Evolutionary conservation across 1,284 basidiomycete species (phyloP), one percentile per base, ranked within the genome.

Genomic region (Puccinia novopanici): DNA sequence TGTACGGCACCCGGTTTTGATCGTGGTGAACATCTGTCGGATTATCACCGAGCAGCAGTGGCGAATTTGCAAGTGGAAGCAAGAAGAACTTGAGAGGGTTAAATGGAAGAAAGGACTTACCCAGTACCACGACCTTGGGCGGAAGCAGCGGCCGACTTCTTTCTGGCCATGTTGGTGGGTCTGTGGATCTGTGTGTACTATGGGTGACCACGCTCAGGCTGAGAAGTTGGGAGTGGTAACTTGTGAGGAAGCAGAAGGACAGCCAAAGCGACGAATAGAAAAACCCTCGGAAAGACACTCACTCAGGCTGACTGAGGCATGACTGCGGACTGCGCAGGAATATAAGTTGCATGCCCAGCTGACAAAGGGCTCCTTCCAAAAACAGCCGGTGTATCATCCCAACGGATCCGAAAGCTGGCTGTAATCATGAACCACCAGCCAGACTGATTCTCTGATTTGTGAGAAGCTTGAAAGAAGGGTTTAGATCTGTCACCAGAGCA

Each of bases 81-180:
- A 65, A 22, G 30, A 24, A 27, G 19, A 9, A 9, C 27, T n/a
- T n/a, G n/a, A n/a, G n/a, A n/a, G 9, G 8, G 59, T 61, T 61
- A 5, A 61, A 13, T 8, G 59, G 5, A 61, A 42, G 65, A 50
- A 15, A 40, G 2, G 52, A 55, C 70, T 72, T 37, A 73, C 71
- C 71, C 52, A 42, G 30, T 45, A n/a, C n/a, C n/a, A 2, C 42
- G 9, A n/a, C 2, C 24, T 68, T 45, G 65, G n/a, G 2, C 24
- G 37, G 42, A 22, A 19, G 8, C 63, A n/a, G 30, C 40, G 13
- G 34, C 50, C n/a, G 71, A 40, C 24, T 73, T 73, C 54, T 73
- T 73, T 34, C 59, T 73, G 52, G 71, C 52, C 71, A 73, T 73
- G 5, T 15, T 42, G 52, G 40, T 27, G 30, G 8, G 54, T 2